Base-by-base conservation (phyloP, 139 green algal species). In the Asterochloris erici region DNA sequence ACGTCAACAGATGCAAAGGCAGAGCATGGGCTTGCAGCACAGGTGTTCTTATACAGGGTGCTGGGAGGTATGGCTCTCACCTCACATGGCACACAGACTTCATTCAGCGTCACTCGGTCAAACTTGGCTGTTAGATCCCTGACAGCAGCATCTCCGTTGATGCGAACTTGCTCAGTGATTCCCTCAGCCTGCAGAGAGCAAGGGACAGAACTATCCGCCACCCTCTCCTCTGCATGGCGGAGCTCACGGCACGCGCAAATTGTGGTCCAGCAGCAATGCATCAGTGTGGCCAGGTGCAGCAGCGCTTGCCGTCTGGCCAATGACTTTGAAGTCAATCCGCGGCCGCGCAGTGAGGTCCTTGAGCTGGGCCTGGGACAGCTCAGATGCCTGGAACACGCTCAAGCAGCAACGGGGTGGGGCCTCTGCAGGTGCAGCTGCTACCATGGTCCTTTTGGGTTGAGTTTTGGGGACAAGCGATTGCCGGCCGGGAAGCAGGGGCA, bases 241-340 rank as follows among this genome's bases (percentile, higher is more conserved):
- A 27, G 19, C 27, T 23, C 12, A 14, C 6, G 26, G 2, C n/a
- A 19, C 28, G 13, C 6, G 0, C 28, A n/a, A 26, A 17, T 10
- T 63, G 0, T 29, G 14, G 26, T 63, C 11, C 61, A 68, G n/a
- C 23, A 83, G 62, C 60, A 11, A 21, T 14, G 12, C 17, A 11
- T 28, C 26, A 12, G 27, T 23, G 11, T 1, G 79, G 11, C 54
- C 47, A n/a, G 29, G 12, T 81, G 21, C 60, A 82, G 2, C 23
- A 63, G 47, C 29, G 74, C 38, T 54, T 73, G 98, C 96, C 81
- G 88, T 95, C 63, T 85, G 81, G 11, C 98, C 85, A 74, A 99
- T 99, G 62, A 89, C 92, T 11, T 86, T 88, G 80, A 99, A 99
- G 73, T 99, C 96, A 28, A 99, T 92, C 14, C 96, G 89, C 10